Percentiles rank a stretch among this genome's conserved stretches.
Conservation (phyloP, 176 grass and related monocot species). For the Coix lacrymajobi region DNA sequence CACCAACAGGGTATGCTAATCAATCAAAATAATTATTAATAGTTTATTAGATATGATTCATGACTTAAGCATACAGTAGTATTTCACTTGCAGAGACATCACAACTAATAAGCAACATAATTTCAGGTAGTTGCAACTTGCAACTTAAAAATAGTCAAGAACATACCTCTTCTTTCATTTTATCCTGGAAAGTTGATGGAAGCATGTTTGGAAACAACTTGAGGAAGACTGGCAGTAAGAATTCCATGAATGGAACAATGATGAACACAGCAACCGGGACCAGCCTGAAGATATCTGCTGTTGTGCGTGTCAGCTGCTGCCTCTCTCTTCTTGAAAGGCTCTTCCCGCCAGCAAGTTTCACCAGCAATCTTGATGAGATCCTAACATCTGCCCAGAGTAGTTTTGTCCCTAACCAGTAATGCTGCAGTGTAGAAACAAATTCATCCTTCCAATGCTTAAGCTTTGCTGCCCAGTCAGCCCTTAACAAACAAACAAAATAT, state of each 20-base stretch:
- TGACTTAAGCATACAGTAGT: background rate
- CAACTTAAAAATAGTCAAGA: background rate
- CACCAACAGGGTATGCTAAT: background rate
- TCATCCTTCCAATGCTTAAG: conserved; percentile 82
- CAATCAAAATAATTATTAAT: background rate
- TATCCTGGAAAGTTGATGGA: conserved; percentile 87
- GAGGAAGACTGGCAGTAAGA: no score
- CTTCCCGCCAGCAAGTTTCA: conserved; percentile 76
- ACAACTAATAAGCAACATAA: conserved; percentile 13
- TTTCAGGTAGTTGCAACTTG: background rate
- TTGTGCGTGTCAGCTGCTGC: no score
- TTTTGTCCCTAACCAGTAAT: conserved; percentile 84
- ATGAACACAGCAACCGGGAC: no score
- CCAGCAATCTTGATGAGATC: conserved; percentile 66
- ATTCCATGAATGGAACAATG: no score
- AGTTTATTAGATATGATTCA: background rate
- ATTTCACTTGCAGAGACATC: background rate
- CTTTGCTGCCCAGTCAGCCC: conserved; percentile 62
- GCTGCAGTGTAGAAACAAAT: conserved; percentile 59
- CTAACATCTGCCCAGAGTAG: conserved; percentile 76
- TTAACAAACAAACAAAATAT: conserved; percentile 10
- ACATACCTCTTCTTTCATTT: conserved; percentile 81
- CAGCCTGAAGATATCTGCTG: no score
- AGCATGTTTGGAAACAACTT: conserved; percentile 98
- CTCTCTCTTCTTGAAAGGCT: no score